Conservation (phyloP, 2,329 filamentous ascomycete species). For the Anthostomella pinea region DNA sequence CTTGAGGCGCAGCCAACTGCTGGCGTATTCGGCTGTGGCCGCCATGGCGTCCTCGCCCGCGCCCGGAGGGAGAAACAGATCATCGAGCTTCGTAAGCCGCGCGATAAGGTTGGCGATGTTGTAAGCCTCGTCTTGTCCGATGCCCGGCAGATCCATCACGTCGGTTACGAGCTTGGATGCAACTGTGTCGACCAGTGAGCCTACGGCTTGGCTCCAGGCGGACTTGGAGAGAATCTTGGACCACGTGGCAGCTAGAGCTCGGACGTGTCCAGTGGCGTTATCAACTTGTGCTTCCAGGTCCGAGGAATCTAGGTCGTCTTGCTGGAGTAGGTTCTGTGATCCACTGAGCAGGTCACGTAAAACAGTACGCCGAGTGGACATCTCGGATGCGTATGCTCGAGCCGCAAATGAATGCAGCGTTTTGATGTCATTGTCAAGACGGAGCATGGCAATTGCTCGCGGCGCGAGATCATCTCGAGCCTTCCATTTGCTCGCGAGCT, state of each 20-base stretch:
- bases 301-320: conserved; percentile 51
- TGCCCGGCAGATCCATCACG: conserved; percentile 59
- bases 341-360: conserved; percentile 61
- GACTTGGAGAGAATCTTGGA: conserved; percentile 56
- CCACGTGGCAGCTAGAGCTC: conserved; percentile 55
- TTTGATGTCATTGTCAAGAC: conserved; percentile 58
- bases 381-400: conserved; percentile 59
- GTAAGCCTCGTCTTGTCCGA: conserved; percentile 63
- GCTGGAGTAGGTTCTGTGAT: conserved; percentile 57
- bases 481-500: conserved; percentile 51
- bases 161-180: conserved; percentile 59
- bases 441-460: conserved; percentile 52
- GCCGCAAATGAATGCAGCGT: conserved; percentile 59
- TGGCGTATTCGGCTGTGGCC: conserved; percentile 58
- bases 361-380: conserved; percentile 58
- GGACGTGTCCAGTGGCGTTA: conserved; percentile 50
- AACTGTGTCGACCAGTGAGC: conserved; percentile 56
- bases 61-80: conserved; percentile 50
- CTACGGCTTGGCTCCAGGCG: conserved; percentile 61
- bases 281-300: conserved; percentile 41
- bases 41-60: conserved; percentile 43
- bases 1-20: conserved; percentile 61
- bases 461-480: conserved; percentile 48
- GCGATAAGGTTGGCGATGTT: conserved; percentile 58
- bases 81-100: conserved; percentile 55